phyloP scores from a whole-genome alignment of 176 grass and related monocot species.

The Elaeis guineensis region DNA sequence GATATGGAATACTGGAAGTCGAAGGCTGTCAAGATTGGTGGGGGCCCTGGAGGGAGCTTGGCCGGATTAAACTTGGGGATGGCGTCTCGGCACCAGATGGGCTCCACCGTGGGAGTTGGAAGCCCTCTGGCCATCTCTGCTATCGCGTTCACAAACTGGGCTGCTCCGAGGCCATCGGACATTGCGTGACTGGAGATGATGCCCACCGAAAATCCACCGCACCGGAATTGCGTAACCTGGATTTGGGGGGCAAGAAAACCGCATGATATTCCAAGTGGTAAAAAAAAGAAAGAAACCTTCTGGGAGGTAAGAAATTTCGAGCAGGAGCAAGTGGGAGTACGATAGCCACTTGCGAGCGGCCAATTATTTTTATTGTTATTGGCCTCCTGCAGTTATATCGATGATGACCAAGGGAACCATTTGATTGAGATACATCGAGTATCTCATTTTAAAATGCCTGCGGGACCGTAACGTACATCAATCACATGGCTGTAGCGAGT shows the following conservation, averaged over 20 bases:
- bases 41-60: neutral
- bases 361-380: too few relatives aligned
- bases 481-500: too few relatives aligned
- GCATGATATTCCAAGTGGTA: too few relatives aligned
- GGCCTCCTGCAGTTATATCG: too few relatives aligned
- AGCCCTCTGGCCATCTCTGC: slow-evolving; percentile 16
- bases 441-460: too few relatives aligned
- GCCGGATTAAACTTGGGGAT: slow-evolving; percentile 8
- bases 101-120: neutral
- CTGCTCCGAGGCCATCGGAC: slow-evolving; percentile 14
- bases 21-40: neutral
- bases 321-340: too few relatives aligned
- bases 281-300: too few relatives aligned
- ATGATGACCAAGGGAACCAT: too few relatives aligned
- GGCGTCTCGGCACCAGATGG: slow-evolving; percentile 6
- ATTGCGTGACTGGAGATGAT: slow-evolving; percentile 16
- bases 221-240: slow-evolving; percentile 31
- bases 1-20: neutral
- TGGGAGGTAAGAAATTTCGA: too few relatives aligned
- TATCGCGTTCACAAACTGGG: slow-evolving; percentile 24
- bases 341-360: too few relatives aligned
- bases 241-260: neutral
- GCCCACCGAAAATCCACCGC: slow-evolving; percentile 23
- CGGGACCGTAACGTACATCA: too few relatives aligned
- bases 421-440: too few relatives aligned